Base-by-base conservation (phyloP, 192 early-diverging fungal genomes). In the Coemansia sp. region DNA sequence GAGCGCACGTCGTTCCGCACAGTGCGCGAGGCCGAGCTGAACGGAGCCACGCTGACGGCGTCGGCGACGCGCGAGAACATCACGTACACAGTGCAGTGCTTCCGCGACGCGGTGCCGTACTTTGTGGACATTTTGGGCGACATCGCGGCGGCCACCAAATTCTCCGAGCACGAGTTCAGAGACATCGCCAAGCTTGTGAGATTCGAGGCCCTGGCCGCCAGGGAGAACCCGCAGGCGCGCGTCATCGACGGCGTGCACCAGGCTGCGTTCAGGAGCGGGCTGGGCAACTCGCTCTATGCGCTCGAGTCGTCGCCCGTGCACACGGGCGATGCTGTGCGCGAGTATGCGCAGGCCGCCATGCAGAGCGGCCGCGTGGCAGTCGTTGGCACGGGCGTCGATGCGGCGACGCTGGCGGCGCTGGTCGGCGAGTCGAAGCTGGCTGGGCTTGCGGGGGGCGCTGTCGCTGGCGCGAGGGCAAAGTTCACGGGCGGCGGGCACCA, bases 201-300 rank as follows among this genome's bases (percentile, higher is more conserved):
- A 55, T 87, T 83, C 27, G 92, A 99, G 84, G 77, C 90, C 20
- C 71, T 82, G 68, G 79, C 85, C 39, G 89, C 94, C 29, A 85
- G 89, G 27, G 66, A 85, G 31, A 85, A 89, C 76, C 87, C 92
- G 15, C 87, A 85, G 64, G 86, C 91, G 33, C 70, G 87, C 20
- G 89, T 90, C 29, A 66, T 94, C 36, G 94, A 97, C 67, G 87
- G 88, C 36, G 86, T 94, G 68, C 96, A 99, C 85, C 88, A 88
- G 72, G 90, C 90, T 39, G 97, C 96, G 38, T 99, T 97, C 91
- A 93, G 95, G 75, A 79, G 77, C 70, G 97, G 97, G 15, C 90
- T 99, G 71, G 97, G 97, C 61, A 96, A 97, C 93, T 90, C 95
- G 50, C 86, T 99, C 47, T 97, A 91, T 82, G 94, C 93, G 38